Evolutionary conservation across 257 asterid genomes (phyloP), one percentile per base, ranked within the genome.

Genomic region (Primulina eburnea): DNA sequence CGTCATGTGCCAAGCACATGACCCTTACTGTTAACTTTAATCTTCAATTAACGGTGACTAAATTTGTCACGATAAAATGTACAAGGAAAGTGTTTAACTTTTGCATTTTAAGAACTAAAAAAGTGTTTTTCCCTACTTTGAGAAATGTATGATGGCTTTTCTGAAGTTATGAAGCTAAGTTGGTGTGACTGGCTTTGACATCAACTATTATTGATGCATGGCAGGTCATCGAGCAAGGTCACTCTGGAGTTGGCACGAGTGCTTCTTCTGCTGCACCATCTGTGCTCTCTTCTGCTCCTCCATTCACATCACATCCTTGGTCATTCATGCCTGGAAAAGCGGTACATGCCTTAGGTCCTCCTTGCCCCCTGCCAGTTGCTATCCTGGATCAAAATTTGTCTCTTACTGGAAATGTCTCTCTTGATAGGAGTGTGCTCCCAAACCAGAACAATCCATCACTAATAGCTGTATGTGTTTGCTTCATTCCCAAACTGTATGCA

Each of bases 401-500:
- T 26, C 70, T 24, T 60, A 57, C 71, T 76, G 81, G 74, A 72
- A 75, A 65, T 67, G 76, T 75, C 77, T 71, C 79, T 64, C 80
- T 78, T 76, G 70, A 62, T 40, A 82, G 73, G 68, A 82, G 71
- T 74, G 16, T 73, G 62, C 81, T 55, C 73, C 75, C 75, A 47
- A 78, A 65, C 64, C 86, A 77, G 76, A 64, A 68, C 17, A 77
- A 81, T 75, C 88, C 73, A 75, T 71, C 81, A 50, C 69, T 73
- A 47, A 70, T 72, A 81, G 66, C 76, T 56, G 89, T 85, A 82
- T 55, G 82, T 35, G 40, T 63, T 47, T 18, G 33, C 67, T 57
- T 64, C 21, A 67, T 59, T 73, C 16, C 40, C 6, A 14, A 43
- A 43, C 53, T 43, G 18, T 43, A 43, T 43, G 53, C 53, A 43